Percentiles rank a stretch among this genome's conserved stretches.
Evolutionary conservation across 2,329 filamentous ascomycete genomes (phyloP).

Genomic region (Fusarium abutilonis): DNA sequence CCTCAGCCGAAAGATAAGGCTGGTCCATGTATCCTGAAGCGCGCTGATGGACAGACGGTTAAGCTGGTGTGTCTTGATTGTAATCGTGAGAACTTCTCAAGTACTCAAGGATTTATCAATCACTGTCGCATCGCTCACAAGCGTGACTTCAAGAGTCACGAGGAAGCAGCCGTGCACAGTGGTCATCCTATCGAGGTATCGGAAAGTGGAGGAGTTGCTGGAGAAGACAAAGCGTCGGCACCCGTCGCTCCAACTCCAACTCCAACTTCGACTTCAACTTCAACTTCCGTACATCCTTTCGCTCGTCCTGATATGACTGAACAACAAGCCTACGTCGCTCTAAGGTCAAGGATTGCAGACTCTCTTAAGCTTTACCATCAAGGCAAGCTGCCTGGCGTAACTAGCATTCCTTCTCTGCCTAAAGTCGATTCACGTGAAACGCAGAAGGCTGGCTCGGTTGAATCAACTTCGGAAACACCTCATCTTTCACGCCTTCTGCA

Average conservation of each 20-base stretch:
- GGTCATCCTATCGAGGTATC: conserved; percentile 77
- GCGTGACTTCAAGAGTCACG: conserved; percentile 93
- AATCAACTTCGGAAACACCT: conserved; percentile 68
- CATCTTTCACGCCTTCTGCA: conserved; percentile 74
- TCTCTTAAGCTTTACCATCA: conserved; percentile 63
- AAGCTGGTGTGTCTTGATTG: conserved; percentile 93
- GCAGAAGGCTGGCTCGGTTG: conserved; percentile 51
- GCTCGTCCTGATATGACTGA: conserved; percentile 60
- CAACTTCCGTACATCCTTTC: conserved; percentile 49
- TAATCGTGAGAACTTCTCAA: conserved; percentile 89
- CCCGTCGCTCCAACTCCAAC: conserved; percentile 20
- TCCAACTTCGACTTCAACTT: conserved; percentile 28
- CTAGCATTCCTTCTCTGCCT: conserved; percentile 54
- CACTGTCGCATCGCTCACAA: conserved; percentile 97
- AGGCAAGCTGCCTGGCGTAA: conserved; percentile 61
- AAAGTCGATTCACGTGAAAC: conserved; percentile 12
- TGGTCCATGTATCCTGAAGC: conserved; percentile 84
- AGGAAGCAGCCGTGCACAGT: conserved; percentile 88
- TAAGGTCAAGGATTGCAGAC: conserved; percentile 63
- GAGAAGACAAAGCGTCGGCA: conserved; percentile 43
- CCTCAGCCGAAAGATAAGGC: conserved; percentile 81
- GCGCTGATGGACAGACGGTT: conserved; percentile 85
- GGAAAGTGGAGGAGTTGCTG: conserved; percentile 31
- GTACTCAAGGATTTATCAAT: conserved; percentile 99
- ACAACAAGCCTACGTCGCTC: conserved; percentile 61